Evolutionary conservation across 352 stramenopile genomes (phyloP).

Genomic region (Pythium plurisporium): DNA sequence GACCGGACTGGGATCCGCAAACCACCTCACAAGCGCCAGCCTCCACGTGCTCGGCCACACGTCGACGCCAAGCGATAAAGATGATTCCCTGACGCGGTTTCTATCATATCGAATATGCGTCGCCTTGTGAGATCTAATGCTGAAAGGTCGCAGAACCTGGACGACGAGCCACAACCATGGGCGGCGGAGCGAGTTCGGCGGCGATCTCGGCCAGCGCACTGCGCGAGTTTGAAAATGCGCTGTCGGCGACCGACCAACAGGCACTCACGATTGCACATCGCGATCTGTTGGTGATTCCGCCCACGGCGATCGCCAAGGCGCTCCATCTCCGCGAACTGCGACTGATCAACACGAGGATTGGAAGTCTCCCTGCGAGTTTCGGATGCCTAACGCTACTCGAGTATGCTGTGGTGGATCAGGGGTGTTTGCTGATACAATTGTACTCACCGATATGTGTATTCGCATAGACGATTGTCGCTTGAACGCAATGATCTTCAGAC

Average conservation of each 20-base stretch:
- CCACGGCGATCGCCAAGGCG: conserved; percentile 32
- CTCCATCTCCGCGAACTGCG: conserved; percentile 40
- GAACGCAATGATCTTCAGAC: conserved; percentile 46
- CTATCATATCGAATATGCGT: no score
- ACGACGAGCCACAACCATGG: no score
- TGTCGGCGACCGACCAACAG: conserved; percentile 13
- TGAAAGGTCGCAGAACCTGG: conserved; percentile 3
- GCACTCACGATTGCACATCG: conserved; percentile 28
- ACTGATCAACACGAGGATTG: conserved; percentile 30
- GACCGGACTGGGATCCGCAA: no score
- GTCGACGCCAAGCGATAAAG: no score
- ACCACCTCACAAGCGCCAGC: no score
- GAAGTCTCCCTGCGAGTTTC: conserved; percentile 43
- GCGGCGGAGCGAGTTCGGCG: conserved; percentile 3
- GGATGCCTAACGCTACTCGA: conserved; percentile 44
- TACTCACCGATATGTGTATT: not conserved
- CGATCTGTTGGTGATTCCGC: conserved; percentile 44
- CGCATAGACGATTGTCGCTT: conserved; percentile 39
- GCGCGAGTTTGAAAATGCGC: conserved; percentile 34
- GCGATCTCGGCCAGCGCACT: conserved; percentile 33
- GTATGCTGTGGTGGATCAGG: conserved; percentile 30
- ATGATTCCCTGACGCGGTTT: no score
- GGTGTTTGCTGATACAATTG: not conserved
- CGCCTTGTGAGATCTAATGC: not conserved
- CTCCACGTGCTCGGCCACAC: no score